Evolutionary conservation across 2,329 filamentous ascomycete species (phyloP).

Genomic region (Aureobasidium sp.): DNA sequence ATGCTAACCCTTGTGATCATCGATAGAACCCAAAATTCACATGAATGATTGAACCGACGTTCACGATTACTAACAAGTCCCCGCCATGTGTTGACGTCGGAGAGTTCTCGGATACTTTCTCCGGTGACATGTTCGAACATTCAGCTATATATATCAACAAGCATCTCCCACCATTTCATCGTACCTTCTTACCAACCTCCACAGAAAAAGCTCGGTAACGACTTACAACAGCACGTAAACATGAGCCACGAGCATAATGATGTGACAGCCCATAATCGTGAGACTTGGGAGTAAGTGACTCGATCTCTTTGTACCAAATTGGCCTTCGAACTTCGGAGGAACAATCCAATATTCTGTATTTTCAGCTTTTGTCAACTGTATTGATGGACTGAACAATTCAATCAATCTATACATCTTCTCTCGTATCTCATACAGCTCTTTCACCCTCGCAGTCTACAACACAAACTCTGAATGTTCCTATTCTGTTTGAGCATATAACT

Average conservation of each 20-base stretch:
- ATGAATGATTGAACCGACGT: not conserved
- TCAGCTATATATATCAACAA: not conserved
- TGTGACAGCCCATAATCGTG: constrained; percentile 30
- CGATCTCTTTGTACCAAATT: not conserved
- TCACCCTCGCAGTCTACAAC: not conserved
- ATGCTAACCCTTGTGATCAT: no score
- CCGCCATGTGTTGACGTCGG: not conserved
- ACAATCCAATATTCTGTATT: no score
- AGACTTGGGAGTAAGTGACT: constrained; percentile 27
- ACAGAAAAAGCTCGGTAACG: no score
- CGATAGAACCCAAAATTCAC: not conserved
- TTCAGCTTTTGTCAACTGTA: no score
- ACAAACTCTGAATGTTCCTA: not conserved
- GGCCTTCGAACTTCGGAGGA: no score
- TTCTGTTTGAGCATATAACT: not conserved
- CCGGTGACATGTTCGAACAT: not conserved
- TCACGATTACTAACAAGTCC: not conserved
- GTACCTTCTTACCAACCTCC: no score
- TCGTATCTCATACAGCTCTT: not conserved
- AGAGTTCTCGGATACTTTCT: not conserved
- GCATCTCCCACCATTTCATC: not conserved
- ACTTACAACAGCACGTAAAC: not conserved
- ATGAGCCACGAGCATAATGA: constrained; percentile 23
- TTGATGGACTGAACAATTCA: no score
- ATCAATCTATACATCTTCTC: no score